A percentile compares a stretch with the other conserved stretches of the same genome.
These are phyloP conservation scores for Erodium texanum DNA, from an alignment of 441 rosid species.

Conservation along the genomic window DNA sequence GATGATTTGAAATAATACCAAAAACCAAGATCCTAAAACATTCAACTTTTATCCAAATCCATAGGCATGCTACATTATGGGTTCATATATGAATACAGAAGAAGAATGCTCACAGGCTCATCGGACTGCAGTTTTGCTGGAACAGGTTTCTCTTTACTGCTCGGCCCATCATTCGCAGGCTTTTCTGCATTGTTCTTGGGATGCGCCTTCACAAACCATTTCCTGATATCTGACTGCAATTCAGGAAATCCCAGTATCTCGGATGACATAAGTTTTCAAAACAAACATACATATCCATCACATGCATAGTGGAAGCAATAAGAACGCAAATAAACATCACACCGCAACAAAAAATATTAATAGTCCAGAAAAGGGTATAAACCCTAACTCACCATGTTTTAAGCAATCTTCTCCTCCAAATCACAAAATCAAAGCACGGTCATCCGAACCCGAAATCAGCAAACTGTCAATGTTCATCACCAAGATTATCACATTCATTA, in stretches of 20 bases:
- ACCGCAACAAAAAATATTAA: background rate
- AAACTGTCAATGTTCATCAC: background rate
- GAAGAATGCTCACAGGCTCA: background rate
- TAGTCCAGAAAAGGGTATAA: background rate
- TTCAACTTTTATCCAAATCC: no score
- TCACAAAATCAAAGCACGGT: background rate
- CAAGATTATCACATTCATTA: constrained; percentile 1
- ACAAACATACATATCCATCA: background rate
- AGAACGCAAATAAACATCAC: background rate
- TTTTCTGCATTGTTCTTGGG: constrained; percentile 1
- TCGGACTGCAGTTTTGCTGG: background rate
- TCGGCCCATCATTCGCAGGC: background rate
- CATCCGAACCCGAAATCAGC: background rate
- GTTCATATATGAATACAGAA: background rate
- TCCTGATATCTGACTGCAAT: constrained; percentile 8
- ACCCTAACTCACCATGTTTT: constrained; percentile 7
- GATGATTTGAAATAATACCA: background rate
- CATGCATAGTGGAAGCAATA: background rate
- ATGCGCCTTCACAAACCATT: constrained; percentile 7
- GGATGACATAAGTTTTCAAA: background rate
- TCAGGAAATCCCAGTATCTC: background rate
- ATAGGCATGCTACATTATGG: background rate
- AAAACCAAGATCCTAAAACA: background rate
- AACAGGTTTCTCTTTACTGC: background rate
- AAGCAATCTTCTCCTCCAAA: background rate